phyloP scores from a whole-genome alignment of 2,329 filamentous ascomycete genomes.

The Fusarium anguioides region DNA sequence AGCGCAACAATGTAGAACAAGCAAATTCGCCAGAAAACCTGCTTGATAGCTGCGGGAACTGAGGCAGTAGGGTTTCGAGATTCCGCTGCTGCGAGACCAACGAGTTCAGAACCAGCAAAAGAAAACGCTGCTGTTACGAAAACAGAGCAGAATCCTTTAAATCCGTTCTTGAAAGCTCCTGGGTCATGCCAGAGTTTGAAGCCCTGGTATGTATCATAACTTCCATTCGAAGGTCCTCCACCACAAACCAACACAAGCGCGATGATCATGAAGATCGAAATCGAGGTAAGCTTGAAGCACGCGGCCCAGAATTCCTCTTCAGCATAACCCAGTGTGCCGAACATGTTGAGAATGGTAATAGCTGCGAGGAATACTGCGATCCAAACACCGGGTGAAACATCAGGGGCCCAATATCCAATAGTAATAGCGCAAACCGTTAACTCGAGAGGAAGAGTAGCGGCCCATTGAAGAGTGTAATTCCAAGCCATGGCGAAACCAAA shows the following conservation, averaged over 20 bases:
- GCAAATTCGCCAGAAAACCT: slow-evolving; percentile 68
- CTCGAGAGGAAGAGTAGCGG: slow-evolving; percentile 57
- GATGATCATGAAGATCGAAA: slow-evolving; percentile 71
- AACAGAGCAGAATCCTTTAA: slow-evolving; percentile 75
- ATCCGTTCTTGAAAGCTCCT: slow-evolving; percentile 73
- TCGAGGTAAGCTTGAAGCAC: slow-evolving; percentile 66
- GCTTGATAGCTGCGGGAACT: slow-evolving; percentile 83
- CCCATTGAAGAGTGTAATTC: slow-evolving; percentile 59
- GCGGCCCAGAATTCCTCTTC: slow-evolving; percentile 68
- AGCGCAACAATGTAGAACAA: slow-evolving; percentile 63
- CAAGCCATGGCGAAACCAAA: slow-evolving; percentile 66
- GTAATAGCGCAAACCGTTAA: slow-evolving; percentile 57
- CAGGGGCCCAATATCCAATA: slow-evolving; percentile 55
- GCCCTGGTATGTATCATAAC: slow-evolving; percentile 58
- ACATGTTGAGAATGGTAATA: slow-evolving; percentile 65
- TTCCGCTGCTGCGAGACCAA: slow-evolving; percentile 77
- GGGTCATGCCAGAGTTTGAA: slow-evolving; percentile 51
- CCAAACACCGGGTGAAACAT: slow-evolving; percentile 56
- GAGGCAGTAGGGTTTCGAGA: slow-evolving; percentile 74
- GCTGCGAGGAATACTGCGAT: slow-evolving; percentile 58
- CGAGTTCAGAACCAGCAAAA: slow-evolving; percentile 75
- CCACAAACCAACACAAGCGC: slow-evolving; percentile 68
- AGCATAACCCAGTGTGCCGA: slow-evolving; percentile 64
- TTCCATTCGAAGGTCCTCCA: slow-evolving; percentile 62
- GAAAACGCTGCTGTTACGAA: slow-evolving; percentile 78